Evolutionary conservation across 2,329 filamentous ascomycete species (phyloP).

Genomic region (Thelonectria rubi): DNA sequence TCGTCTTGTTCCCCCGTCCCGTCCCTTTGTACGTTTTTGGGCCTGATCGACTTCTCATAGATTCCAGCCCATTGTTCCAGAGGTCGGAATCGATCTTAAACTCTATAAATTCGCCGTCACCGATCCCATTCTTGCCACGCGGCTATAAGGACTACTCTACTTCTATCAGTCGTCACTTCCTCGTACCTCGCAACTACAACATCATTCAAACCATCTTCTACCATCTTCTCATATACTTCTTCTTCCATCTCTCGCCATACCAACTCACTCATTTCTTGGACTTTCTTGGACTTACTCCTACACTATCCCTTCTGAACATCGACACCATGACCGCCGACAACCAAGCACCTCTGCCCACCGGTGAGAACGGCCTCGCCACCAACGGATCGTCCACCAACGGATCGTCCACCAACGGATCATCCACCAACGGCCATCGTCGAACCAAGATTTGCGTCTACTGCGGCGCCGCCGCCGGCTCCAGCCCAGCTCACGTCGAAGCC

Average conservation of each 20-base stretch:
- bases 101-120: not conserved
- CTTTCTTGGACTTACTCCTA: not conserved
- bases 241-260: not conserved
- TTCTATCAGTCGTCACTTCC: not conserved
- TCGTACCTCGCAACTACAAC: not conserved
- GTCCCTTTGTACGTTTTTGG: conserved; percentile 11
- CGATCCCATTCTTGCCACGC: conserved; percentile 11
- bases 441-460: conserved; percentile 94
- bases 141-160: too few species aligned
- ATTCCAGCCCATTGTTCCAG: not conserved
- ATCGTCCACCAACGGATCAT: conserved; percentile 44
- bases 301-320: conserved; percentile 8
- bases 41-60: conserved; percentile 16
- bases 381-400: conserved; percentile 42
- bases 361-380: conserved; percentile 38
- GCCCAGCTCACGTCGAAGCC: conserved; percentile 78
- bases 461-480: conserved; percentile 79
- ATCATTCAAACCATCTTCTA: not conserved
- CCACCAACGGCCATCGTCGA: conserved; percentile 47
- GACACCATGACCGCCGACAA: conserved; percentile 44
- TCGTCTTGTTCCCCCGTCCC: not conserved
- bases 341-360: conserved; percentile 27
- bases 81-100: not conserved
- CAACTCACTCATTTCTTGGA: not conserved
- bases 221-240: not conserved